Percentiles rank a stretch among this genome's conserved stretches.
Evolutionary conservation across 768 basidiomycete genomes (phyloP).

Genomic region (Cubamyces lactineus): DNA sequence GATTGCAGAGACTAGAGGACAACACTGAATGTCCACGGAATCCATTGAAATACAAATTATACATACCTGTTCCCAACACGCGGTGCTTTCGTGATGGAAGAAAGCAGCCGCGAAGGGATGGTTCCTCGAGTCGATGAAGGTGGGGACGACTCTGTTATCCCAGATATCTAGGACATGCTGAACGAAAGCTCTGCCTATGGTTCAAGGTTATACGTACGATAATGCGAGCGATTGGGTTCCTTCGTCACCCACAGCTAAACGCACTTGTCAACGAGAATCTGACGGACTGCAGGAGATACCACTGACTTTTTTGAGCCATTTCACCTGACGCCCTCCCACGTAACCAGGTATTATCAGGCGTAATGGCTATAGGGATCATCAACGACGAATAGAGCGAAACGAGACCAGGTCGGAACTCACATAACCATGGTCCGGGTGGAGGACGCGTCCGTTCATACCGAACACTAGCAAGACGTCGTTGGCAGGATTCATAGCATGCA

Average conservation of each 20-base stretch:
- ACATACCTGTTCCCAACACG: slow-evolving; percentile 25
- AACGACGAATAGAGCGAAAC: neutral
- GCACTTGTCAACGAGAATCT: no score
- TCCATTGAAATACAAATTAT: neutral
- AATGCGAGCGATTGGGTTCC: slow-evolving; percentile 26
- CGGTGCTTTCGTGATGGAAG: slow-evolving; percentile 28
- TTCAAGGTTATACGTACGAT: slow-evolving; percentile 26
- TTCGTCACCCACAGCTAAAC: slow-evolving; percentile 28
- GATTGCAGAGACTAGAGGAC: slow-evolving; percentile 22
- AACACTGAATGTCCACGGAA: neutral
- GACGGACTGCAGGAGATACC: no score
- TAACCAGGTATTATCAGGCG: slow-evolving; percentile 27
- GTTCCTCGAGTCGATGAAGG: slow-evolving; percentile 26
- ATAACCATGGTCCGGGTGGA: slow-evolving; percentile 31
- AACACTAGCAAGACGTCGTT: slow-evolving; percentile 29
- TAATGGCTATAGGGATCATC: slow-evolving; percentile 13
- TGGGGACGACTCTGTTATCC: slow-evolving; percentile 27
- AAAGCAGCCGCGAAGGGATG: slow-evolving; percentile 24
- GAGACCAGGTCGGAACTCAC: neutral
- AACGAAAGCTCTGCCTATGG: neutral
- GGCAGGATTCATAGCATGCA: slow-evolving; percentile 26
- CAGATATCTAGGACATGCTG: slow-evolving; percentile 21
- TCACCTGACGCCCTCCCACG: slow-evolving; percentile 28
- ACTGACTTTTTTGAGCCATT: slow-evolving; percentile 27
- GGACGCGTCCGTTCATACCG: slow-evolving; percentile 26